Evolutionary conservation across 768 basidiomycete species (phyloP).

Genomic region (Auriscalpium vulgare): DNA sequence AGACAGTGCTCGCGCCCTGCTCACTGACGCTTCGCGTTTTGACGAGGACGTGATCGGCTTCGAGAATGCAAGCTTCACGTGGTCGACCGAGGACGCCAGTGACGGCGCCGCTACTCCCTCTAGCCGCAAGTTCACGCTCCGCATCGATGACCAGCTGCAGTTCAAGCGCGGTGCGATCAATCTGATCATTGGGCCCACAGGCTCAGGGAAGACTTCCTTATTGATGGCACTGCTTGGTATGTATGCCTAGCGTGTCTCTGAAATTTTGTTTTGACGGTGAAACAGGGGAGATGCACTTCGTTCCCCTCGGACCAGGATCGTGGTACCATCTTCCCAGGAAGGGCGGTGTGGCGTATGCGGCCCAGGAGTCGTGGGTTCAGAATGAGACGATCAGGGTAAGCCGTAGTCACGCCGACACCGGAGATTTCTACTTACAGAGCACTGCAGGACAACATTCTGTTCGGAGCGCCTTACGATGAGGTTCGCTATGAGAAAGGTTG

Average conservation of each 20-base stretch:
- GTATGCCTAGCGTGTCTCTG: neutral
- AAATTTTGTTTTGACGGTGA: neutral
- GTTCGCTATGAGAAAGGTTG: conserved; percentile 34
- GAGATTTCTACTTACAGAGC: too few species aligned
- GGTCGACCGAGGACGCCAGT: conserved; percentile 32
- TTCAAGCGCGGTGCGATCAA: conserved; percentile 50
- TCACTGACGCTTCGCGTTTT: conserved; percentile 11
- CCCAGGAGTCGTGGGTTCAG: conserved; percentile 82
- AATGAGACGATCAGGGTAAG: conserved; percentile 66
- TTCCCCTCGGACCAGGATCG: conserved; percentile 41
- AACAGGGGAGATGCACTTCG: conserved; percentile 57
- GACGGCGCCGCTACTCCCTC: conserved; percentile 33
- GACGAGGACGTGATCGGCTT: conserved; percentile 36
- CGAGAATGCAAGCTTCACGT: conserved; percentile 45
- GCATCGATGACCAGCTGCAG: conserved; percentile 42
- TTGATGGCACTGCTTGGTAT: conserved; percentile 52
- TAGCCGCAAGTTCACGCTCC: conserved; percentile 40
- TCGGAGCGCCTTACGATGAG: conserved; percentile 38
- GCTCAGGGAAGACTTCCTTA: conserved; percentile 53
- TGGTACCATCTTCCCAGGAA: conserved; percentile 65
- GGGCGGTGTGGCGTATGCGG: conserved; percentile 69
- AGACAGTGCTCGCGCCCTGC: conserved; percentile 7
- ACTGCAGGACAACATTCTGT: conserved; percentile 41
- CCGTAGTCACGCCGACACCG: neutral
- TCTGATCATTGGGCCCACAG: conserved; percentile 52